Base-by-base conservation (phyloP, 2,329 filamentous ascomycete genomes). In the Xylaria sp. region DNA sequence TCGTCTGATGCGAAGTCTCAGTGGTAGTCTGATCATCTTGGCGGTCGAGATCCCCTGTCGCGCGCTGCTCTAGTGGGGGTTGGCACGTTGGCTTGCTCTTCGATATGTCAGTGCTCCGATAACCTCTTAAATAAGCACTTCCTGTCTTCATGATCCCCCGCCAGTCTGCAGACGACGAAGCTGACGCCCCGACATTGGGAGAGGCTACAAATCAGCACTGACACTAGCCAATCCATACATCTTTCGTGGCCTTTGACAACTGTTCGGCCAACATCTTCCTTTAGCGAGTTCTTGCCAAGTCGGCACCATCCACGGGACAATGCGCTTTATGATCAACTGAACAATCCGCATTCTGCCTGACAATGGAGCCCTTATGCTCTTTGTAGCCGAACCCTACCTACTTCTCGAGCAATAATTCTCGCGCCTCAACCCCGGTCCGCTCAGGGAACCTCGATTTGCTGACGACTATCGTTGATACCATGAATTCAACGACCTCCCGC, bases 291-390 rank as follows among this genome's bases (percentile, higher is more conserved):
- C 31, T 37, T 40, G 35, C 54, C 61, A 45, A 65, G 53, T 57
- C 45, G 42, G 31, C 55, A 47, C 54, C 37, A 28, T 33, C 47
- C 40, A 42, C 50, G 35, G 46, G 59, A 71, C 64, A 69, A 72
- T 69, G 65, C 60, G 50, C 68, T 65, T 69, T 69, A 46, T 69
- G 46, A 49, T 59, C 56, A 28, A 43, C 58, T 67, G 38, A 71
- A 69, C 67, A 70, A 70, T 68, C 25, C 17, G 33, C 51, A 57
- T 69, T 70, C 63, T 69, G 57, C 57, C 65, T 23, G 45, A 70
- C 61, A 69, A 69, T 69, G 58, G 67, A 59, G 52, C 59, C 50
- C 38, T 47, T 42, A 45, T 51, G 56, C 60, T 58, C 63, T 65
- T 68, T 68, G 56, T 72, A 63, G 57, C 59, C 49, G 57, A 65